Evolutionary conservation across 2,329 filamentous ascomycete genomes (phyloP).

Genomic region (Neofusicoccum umdonicola): DNA sequence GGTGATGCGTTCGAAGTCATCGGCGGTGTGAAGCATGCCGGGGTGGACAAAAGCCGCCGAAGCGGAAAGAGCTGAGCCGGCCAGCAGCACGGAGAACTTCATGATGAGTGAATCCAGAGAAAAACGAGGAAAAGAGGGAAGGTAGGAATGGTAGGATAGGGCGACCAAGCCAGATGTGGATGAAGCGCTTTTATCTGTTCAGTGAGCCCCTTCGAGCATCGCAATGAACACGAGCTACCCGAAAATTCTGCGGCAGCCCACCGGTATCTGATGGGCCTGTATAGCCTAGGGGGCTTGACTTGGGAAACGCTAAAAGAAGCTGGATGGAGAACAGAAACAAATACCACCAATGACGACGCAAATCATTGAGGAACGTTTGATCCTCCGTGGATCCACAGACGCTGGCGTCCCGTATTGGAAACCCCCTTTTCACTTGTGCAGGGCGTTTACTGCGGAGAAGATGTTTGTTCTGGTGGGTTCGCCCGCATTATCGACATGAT

Average conservation of each 20-base stretch:
- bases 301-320: not conserved
- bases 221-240: not conserved
- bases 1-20: constrained; percentile 43
- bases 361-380: not conserved
- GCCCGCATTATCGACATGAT: not conserved
- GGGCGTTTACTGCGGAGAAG: not conserved
- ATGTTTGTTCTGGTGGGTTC: not conserved
- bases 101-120: not conserved
- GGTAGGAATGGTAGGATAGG: not conserved
- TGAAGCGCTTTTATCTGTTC: not conserved
- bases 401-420: not conserved
- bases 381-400: not conserved
- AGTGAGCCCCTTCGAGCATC: not conserved
- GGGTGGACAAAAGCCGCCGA: constrained; percentile 29
- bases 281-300: not conserved
- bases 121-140: not conserved
- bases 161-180: not conserved
- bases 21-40: constrained; percentile 36
- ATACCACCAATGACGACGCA: not conserved
- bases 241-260: not conserved
- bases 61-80: constrained; percentile 3
- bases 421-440: not conserved
- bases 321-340: not conserved
- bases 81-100: not conserved
- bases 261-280: not conserved